A percentile compares a stretch with the other conserved stretches of the same genome.
Evolutionary conservation across 352 stramenopile species (phyloP).

Genomic region (Phytophthora pseudosyringae): DNA sequence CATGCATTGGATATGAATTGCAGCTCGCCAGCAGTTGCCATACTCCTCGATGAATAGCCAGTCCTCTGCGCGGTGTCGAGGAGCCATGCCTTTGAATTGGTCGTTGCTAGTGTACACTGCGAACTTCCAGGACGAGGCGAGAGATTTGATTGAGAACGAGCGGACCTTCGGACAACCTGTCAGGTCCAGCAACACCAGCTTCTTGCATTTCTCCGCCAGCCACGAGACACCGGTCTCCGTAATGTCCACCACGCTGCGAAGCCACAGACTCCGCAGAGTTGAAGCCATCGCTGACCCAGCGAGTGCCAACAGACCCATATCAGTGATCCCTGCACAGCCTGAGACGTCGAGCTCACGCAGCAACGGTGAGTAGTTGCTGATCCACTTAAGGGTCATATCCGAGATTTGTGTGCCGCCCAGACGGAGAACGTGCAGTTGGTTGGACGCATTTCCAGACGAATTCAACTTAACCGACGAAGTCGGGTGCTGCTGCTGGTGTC

Average conservation of each 20-base stretch:
- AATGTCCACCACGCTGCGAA: conserved; percentile 69
- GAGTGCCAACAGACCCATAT: conserved; percentile 83
- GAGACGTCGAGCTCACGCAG: conserved; percentile 84
- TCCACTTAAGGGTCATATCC: conserved; percentile 43
- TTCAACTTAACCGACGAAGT: conserved; percentile 1
- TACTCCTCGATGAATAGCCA: conserved; percentile 90
- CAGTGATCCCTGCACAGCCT: conserved; percentile 73
- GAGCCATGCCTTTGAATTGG: conserved; percentile 81
- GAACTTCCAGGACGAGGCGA: conserved; percentile 71
- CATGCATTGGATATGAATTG: conserved; percentile 70
- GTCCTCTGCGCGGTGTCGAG: conserved; percentile 77
- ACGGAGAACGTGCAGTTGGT: conserved; percentile 44
- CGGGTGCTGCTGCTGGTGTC: conserved; percentile 1
- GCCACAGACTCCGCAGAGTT: conserved; percentile 69
- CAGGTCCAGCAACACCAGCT: conserved; percentile 68
- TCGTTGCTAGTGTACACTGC: conserved; percentile 43
- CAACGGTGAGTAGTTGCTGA: conserved; percentile 56
- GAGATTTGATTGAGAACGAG: conserved; percentile 59
- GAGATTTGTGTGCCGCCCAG: conserved; percentile 49
- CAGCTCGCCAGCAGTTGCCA: conserved; percentile 70
- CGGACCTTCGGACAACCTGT: conserved; percentile 55
- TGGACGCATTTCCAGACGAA: conserved; percentile 2
- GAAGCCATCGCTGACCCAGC: conserved; percentile 29
- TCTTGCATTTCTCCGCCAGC: conserved; percentile 81
- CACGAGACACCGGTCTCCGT: conserved; percentile 84